A percentile compares a stretch with the other conserved stretches of the same genome.
These are phyloP conservation scores for Wallacemonas sp. DNA, from an alignment of 208 protist species.

Conservation along the genomic window DNA sequence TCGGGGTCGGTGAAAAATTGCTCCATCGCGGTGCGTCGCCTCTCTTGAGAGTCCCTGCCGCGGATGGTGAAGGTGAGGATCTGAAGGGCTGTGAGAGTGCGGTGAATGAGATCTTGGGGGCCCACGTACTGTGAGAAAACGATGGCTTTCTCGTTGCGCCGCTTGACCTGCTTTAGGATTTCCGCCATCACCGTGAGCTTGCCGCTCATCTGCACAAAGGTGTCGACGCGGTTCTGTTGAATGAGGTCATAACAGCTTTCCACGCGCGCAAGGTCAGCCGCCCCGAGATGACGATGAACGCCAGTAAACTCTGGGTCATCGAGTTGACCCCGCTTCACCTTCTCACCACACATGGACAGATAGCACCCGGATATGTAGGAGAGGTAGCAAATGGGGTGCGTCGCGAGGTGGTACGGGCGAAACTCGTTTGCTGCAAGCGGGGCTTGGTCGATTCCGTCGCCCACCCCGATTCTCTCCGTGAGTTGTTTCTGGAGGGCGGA, in stretches of 20 bases:
- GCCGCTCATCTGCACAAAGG: constrained; percentile 65
- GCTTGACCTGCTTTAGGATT: constrained; percentile 48
- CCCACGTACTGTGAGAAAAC: constrained; percentile 89
- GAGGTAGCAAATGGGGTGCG: constrained; percentile 84
- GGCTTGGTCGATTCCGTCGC: neutral
- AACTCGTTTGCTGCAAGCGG: constrained; percentile 58
- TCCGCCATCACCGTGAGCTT: constrained; percentile 73
- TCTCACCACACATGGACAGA: constrained; percentile 34
- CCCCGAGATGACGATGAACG: constrained; percentile 16
- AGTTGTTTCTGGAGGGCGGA: constrained; percentile 46
- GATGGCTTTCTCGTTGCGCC: constrained; percentile 67
- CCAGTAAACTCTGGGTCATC: neutral
- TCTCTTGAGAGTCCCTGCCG: constrained; percentile 63
- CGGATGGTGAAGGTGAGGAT: constrained; percentile 62
- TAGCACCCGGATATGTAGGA: constrained; percentile 59
- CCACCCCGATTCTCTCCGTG: constrained; percentile 15
- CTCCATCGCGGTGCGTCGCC: constrained; percentile 46
- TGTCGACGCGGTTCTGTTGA: constrained; percentile 30
- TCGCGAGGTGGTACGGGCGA: constrained; percentile 68
- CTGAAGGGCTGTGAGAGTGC: constrained; percentile 47
- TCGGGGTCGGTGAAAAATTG: constrained; percentile 56
- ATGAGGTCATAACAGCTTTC: constrained; percentile 48
- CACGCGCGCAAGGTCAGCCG: constrained; percentile 28
- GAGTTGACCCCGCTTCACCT: neutral
- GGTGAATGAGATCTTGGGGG: constrained; percentile 76